Evolutionary conservation across 192 early-diverging fungal species (phyloP), one percentile per base, ranked within the genome.

Genomic region (Entomortierella chlamydospora): DNA sequence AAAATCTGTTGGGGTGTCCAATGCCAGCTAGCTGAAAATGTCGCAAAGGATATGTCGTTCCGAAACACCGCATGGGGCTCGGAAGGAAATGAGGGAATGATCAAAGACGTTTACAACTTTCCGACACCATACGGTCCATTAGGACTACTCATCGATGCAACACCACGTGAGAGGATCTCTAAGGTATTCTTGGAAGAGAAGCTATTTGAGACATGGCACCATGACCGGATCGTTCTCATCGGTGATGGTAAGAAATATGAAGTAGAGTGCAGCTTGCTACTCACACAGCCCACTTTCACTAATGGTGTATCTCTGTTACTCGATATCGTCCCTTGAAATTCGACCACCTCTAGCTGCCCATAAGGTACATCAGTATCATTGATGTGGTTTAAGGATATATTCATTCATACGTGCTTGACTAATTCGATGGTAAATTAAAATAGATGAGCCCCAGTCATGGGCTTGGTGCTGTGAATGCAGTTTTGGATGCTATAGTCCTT

Each of bases 151-250:
- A 64, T 72, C 28, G 55, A 72, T 10, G 45, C 52, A 20, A 72
- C 70, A 2, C 70, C 70, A 4, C n/a, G 43, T 11, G 61, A 63
- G 18, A 18, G 61, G 18, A 72, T 72, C 31, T 72, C 70, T 4
- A 72, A 64, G 55, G 70, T 72, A 23, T 62, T 49, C 29, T 37
- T 71, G n/a, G 69, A 71, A 31, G 69, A 71, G n/a, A 71, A 71
- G 53, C 10, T 62, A 25, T 71, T 71, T 63, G 69, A 71, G 30
- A 71, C 69, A 11, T 71, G 69, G 69, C 28, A 55, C n/a, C 42
- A 57, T 39, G 55, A 31, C 4, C 53, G 56, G n/a, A 26, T 54
- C 20, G 61, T 72, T 23, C 37, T 72, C 22, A 72, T 72, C 39
- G 70, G 70, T 4, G 70, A 72, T 64, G 70, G 70, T 72, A 72